These are phyloP conservation scores for Panicum miliaceum DNA, from an alignment of 176 grass and related monocot genomes.

Conservation along the genomic window DNA sequence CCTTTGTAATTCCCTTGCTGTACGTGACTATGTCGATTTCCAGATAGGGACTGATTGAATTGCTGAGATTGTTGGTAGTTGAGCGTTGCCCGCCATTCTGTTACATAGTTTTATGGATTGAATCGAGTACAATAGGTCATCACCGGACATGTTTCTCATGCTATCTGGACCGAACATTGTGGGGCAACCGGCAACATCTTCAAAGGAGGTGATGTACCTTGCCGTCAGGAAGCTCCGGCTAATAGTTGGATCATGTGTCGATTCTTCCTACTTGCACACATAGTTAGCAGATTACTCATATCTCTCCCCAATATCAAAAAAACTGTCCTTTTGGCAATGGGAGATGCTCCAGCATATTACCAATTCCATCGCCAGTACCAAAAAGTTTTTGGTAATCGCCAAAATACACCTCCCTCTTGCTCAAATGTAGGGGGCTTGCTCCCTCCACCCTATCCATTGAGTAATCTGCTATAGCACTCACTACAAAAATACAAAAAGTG, in stretches of 20 bases:
- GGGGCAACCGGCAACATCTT: background rate
- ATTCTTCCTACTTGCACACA: background rate
- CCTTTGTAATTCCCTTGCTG: background rate
- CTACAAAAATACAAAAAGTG: too few species aligned
- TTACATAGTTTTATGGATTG: background rate
- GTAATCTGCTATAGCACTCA: too few species aligned
- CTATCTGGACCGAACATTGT: background rate
- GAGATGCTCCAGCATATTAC: too few species aligned
- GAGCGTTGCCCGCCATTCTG: conserved; percentile 20
- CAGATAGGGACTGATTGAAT: background rate
- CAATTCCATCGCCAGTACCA: too few species aligned
- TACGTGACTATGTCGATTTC: background rate
- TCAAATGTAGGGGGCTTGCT: too few species aligned
- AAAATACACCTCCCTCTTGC: too few species aligned
- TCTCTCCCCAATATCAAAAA: too few species aligned
- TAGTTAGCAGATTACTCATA: too few species aligned
- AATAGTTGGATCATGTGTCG: background rate
- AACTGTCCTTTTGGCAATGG: too few species aligned
- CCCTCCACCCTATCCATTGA: too few species aligned
- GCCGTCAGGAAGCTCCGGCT: conserved; percentile 9
- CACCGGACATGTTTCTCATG: background rate
- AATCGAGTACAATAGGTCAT: background rate
- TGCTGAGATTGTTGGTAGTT: conserved; percentile 28
- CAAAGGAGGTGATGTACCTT: background rate
- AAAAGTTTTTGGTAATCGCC: too few species aligned